Percentiles rank a stretch among this genome's conserved stretches.
These are phyloP conservation scores for Cryptosporidium bovis DNA, from an alignment of 169 alveolate species.

Conservation along the genomic window DNA sequence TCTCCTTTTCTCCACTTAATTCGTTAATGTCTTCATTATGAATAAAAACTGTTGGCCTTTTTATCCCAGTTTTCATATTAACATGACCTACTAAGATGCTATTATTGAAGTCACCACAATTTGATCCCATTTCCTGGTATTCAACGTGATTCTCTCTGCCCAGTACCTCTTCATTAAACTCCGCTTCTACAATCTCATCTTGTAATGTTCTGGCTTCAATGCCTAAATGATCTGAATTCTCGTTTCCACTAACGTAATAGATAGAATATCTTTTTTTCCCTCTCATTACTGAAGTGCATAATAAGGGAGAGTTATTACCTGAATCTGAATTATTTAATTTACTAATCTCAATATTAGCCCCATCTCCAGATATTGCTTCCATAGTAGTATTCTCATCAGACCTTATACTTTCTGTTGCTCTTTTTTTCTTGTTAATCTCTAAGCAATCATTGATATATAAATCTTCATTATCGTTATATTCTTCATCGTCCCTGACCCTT, in stretches of 20 bases:
- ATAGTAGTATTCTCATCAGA: neutral
- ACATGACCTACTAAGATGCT: too few species aligned
- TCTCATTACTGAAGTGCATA: constrained; percentile 69
- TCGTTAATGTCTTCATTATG: constrained; percentile 31
- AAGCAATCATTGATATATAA: neutral
- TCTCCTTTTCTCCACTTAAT: neutral
- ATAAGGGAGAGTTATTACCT: constrained; percentile 16
- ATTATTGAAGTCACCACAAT: neutral
- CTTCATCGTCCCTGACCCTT: constrained; percentile 1
- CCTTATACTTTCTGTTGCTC: neutral
- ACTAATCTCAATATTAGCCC: neutral
- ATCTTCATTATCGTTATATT: neutral
- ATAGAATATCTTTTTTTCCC: constrained; percentile 45
- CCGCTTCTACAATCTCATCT: constrained; percentile 74
- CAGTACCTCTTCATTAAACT: constrained; percentile 60
- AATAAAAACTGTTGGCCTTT: constrained; percentile 62
- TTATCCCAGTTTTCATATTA: constrained; percentile 26
- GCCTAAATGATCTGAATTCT: neutral
- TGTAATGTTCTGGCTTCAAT: constrained; percentile 30
- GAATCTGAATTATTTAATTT: neutral
- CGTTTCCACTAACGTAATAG: constrained; percentile 36
- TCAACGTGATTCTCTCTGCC: neutral
- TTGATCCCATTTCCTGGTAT: neutral
- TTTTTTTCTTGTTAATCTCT: neutral
- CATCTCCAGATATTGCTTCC: constrained; percentile 5